Conservation (phyloP, 1,284 basidiomycete genomes). For the Tilletia walkeri region DNA sequence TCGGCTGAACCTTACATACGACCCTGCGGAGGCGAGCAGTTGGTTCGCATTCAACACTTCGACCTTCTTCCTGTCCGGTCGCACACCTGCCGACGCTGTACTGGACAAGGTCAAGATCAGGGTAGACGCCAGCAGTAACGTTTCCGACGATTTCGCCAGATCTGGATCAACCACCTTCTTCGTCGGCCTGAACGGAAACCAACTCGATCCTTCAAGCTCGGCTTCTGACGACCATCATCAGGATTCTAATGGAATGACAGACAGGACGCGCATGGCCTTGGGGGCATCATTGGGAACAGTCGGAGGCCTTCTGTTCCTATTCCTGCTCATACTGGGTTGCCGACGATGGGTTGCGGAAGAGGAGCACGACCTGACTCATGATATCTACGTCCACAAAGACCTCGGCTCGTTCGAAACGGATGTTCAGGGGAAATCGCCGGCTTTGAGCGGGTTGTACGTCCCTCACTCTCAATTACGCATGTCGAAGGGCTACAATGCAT, state of each 20-base stretch:
- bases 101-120: constrained; percentile 19
- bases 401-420: constrained; percentile 26
- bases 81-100: constrained; percentile 21
- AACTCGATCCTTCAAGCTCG: background rate
- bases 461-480: constrained; percentile 14
- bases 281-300: constrained; percentile 36
- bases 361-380: constrained; percentile 27
- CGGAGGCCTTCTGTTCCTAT: constrained; percentile 37
- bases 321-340: constrained; percentile 42
- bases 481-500: constrained; percentile 24
- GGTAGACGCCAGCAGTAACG: constrained; percentile 8
- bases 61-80: constrained; percentile 55
- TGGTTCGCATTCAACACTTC: constrained; percentile 57
- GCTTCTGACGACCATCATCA: background rate
- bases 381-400: constrained; percentile 20
- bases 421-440: constrained; percentile 25
- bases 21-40: constrained; percentile 42
- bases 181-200: background rate
- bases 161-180: background rate
- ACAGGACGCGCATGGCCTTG: constrained; percentile 27
- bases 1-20: constrained; percentile 47
- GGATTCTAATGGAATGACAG: constrained; percentile 14
- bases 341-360: constrained; percentile 37
- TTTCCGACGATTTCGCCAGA: background rate
- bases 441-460: constrained; percentile 3